Base-by-base conservation (phyloP, 2,329 filamentous ascomycete genomes). In the Aspergillus awamori region DNA sequence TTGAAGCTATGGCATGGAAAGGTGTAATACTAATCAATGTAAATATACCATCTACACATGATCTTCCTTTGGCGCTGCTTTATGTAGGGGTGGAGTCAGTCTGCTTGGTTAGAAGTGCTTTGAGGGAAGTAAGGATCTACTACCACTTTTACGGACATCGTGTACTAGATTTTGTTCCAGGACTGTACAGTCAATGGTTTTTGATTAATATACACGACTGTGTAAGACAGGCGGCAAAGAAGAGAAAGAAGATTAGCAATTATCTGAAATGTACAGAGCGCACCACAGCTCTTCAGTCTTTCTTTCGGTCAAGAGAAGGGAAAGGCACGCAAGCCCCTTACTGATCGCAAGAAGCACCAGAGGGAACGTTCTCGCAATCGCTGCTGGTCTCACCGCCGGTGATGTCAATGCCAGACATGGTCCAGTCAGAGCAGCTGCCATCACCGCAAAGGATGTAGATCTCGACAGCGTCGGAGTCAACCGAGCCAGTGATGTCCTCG, bases 391-490 rank as follows among this genome's bases (percentile, higher is more conserved):
- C 78, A 53, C 85, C 85, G 45, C 85, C 85, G 28, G 81, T 83
- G 53, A 87, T 69, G 26, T 65, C 70, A 59, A 84, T 81, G 47
- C 73, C 77, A 10, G 70, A 75, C 82, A 83, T 87, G 28, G 77
- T 83, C 82, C 84, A 87, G 72, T 79, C 76, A 2, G 77, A 79
- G 74, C 84, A 86, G 60, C 78, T 77, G 38, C 81, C 83, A 28
- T 70, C 72, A 17, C 80, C 85, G 66, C 86, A 87, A 10, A 86
- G 80, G 61, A 87, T 83, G 70, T 84, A 84, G 65, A 86, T 70
- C 53, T 81, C 57, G 5, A 71, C 74, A 2, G 73, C 79, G 53
- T 70, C 71, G 30, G 69, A 73, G 47, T 67, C 62, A 5, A 74
- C 76, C 8, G 70, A 68, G 45, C 78, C 79, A 10, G 70, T 75